Base-by-base conservation (phyloP, 805 yeast genomes). In the Cyberlindnera xylosilytica region DNA sequence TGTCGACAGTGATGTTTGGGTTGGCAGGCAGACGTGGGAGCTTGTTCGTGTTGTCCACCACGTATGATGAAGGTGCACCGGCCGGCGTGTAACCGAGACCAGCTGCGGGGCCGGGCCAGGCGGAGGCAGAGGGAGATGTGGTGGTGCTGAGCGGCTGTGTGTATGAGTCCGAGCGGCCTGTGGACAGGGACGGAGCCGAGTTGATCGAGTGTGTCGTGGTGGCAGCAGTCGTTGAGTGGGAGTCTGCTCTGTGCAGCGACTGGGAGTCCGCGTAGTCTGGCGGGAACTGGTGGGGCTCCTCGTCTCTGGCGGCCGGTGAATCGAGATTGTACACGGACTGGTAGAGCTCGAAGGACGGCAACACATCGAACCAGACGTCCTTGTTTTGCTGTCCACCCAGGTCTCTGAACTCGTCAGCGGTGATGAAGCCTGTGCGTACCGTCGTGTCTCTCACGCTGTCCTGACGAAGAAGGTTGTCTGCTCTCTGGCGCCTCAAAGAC, bases 341-440 rank as follows among this genome's bases (percentile, higher is more conserved):
- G 53, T 78, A 80, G 81, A 82, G 77, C 47, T 81, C 84, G 53
- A 81, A 82, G 0, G 87, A 79, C 0, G 87, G 89, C 27, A 82
- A 58, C 2, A 81, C 74, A 51, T 81, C 87, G 38, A 78, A 65
- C 11, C 44, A 44, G 9, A 45, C 42, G 20, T 49, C 49, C 16
- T 17, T 41, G 42, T 38, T 42, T 16, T 22, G 20, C 11, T 16
- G 17, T 4, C 18, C 31, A 3, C 39, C 43, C 10, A 45, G 23
- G 18, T 38, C 45, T 16, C 18, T 12, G 41, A 37, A 39, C 38
- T 42, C 49, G 22, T 41, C 44, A 6, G 40, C 49, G 9, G 20
- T 6, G 19, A 51, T 38, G 30, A 46, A 48, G 9, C 50, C 52
- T 4, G 24, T 39, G 10, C 40, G 41, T 7, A 47, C 49, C 8